Evolutionary conservation across 352 stramenopile species (phyloP), one percentile per base, ranked within the genome.

Genomic region (Thalassiosira hispida): DNA sequence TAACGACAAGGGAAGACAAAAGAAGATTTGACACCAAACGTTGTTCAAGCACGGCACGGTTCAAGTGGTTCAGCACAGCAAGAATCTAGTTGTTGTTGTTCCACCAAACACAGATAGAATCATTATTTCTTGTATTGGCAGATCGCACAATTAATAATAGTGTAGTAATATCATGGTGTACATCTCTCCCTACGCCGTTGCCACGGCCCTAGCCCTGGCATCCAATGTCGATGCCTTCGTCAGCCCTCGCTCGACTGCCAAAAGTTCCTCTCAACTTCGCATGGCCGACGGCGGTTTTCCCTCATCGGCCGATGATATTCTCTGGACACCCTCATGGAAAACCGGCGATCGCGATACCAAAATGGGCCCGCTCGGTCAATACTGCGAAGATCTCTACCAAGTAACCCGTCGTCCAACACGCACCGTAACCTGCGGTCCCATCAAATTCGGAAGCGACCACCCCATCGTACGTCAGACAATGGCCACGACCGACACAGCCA

Each of bases 391-490:
- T 59, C 73, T 93, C 8, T 82, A 92, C 51, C 57, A 29, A 22
- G 86, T 92, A 0, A 77, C 72, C 18, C 72, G 88, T 12, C 87
- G 91, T 63, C 25, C 25, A 62, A 94, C 89, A 23, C 79, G 90
- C 16, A 94, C 87, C 4, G 89, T 94, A 0, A 79, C 52, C n/a
- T 93, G 86, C 63, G 88, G 88, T 27, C 89, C 88, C 12, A 85
- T 93, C 65, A 91, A 90, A 49, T 93, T 96, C 79, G 93, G 93
- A 38, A 95, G 89, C 7, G 92, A 95, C 63, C 93, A 96, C 73
- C 90, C 87, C 31, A 96, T 96, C 77, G 92, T 94, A 0, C 72
- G 85, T 67, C 93, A 96, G 85, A 96, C 92, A 11, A 96, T 96
- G 93, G 93, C 90, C 0, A 96, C 93, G 5, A 96, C 93, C 11